Base-by-base conservation (phyloP, 768 basidiomycete genomes). In the Roridomyces roridus region DNA sequence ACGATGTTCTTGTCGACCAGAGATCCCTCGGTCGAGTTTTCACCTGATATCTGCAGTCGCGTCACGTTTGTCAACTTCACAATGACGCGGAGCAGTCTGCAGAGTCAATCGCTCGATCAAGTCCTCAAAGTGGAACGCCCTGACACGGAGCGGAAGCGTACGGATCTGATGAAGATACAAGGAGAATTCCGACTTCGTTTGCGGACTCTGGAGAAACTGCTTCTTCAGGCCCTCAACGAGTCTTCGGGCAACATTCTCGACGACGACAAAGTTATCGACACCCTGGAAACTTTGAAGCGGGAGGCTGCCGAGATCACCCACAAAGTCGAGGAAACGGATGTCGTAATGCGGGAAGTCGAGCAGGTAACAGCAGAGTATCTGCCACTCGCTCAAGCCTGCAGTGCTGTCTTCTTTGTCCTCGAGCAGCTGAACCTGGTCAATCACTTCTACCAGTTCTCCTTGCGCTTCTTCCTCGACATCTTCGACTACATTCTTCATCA, bases 1-100 rank as follows among this genome's bases (percentile, higher is more conserved):
- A 97, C 94, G 6, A 96, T 99, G 94, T 99, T 99, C 85, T 81
- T 99, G 40, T 93, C 96, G 2, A 99, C 97, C 11, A 80, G 97
- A 20, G 96, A 99, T 71, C 96, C 97, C 2, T 96, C 96, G 0
- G 91, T 97, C 59, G 95, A 98, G 66, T 98, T 99, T 75, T 92
- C 96, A 12, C 95, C 97, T 4, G 97, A 99, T 71, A 96, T 99
- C 65, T 98, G 96, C 80, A 96, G 94, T 79, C 87, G 97, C 57
- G 93, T 96, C 24, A 94, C 91, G 0, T 94, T 96, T 66, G 93
- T 96, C 75, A 96, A 94, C 77, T 96, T 95, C 74, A 96, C 96
- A 24, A 99, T 99, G 96, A 99, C 97, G 0, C 86, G 95, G 55
- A 94, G 94, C 71, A 98, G 96, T 82, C 82, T 99, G 36, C 97